Evolutionary conservation across 108 stramenopile species (phyloP).

Genomic region (Cyclotella kingstonii): DNA sequence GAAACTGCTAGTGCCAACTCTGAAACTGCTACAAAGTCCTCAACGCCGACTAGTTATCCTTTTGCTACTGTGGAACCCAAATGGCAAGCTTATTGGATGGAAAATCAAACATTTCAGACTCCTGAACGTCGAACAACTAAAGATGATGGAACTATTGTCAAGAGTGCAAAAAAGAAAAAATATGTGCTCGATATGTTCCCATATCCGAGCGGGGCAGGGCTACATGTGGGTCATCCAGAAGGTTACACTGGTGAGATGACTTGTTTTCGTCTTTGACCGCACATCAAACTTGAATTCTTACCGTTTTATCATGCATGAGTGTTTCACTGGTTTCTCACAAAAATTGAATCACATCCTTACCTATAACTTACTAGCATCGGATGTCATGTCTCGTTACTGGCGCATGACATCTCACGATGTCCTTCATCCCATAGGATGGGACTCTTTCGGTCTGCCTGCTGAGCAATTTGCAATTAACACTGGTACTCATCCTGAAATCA

Average conservation of each 20-base stretch:
- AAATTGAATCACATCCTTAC: neutral
- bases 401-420: slow-evolving; percentile 96
- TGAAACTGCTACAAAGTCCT: neutral
- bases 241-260: slow-evolving; percentile 83
- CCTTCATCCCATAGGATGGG: slow-evolving; percentile 99
- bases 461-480: slow-evolving; percentile 99
- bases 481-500: slow-evolving; percentile 93
- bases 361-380: slow-evolving; percentile 70
- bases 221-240: slow-evolving; percentile 97
- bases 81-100: slow-evolving; percentile 88
- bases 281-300: too few species aligned
- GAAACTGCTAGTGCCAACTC: neutral
- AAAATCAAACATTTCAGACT: slow-evolving; percentile 79
- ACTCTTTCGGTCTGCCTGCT: slow-evolving; percentile 99
- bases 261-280: neutral
- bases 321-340: neutral
- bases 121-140: slow-evolving; percentile 48
- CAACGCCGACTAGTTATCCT: slow-evolving; percentile 49
- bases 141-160: slow-evolving; percentile 25
- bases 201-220: slow-evolving; percentile 96
- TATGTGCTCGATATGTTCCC: slow-evolving; percentile 99
- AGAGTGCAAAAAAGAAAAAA: slow-evolving; percentile 76
- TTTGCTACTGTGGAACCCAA: slow-evolving; percentile 80
- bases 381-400: slow-evolving; percentile 97
- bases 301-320: neutral